A percentile compares a stretch with the other conserved stretches of the same genome.
Evolutionary conservation across 2,329 filamentous ascomycete species (phyloP).

Genomic region (Colletotrichum theobromicola): DNA sequence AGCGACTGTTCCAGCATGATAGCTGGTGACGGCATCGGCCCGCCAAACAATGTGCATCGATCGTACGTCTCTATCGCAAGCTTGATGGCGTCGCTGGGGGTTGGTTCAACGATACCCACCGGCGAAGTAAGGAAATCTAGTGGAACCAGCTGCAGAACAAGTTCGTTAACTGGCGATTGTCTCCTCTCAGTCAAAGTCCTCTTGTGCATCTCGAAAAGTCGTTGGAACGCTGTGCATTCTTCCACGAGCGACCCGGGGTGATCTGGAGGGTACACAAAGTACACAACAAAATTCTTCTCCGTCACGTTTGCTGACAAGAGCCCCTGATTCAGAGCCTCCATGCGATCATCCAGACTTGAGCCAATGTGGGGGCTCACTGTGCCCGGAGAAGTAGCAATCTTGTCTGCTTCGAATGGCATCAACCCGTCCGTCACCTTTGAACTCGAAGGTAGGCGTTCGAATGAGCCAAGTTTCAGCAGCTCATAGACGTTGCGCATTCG

Average conservation of each 20-base stretch:
- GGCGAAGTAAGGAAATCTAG: slow-evolving; percentile 70
- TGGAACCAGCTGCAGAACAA: slow-evolving; percentile 81
- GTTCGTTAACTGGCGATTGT: slow-evolving; percentile 58
- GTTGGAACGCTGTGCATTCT: slow-evolving; percentile 76
- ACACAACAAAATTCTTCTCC: slow-evolving; percentile 73
- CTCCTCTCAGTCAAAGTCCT: slow-evolving; percentile 49
- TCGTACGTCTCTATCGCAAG: slow-evolving; percentile 81
- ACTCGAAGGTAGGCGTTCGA: slow-evolving; percentile 53
- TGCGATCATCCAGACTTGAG: slow-evolving; percentile 50
- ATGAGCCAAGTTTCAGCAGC: slow-evolving; percentile 72
- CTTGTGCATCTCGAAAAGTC: slow-evolving; percentile 70
- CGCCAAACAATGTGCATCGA: slow-evolving; percentile 66
- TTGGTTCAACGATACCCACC: slow-evolving; percentile 65
- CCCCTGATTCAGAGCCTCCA: slow-evolving; percentile 52
- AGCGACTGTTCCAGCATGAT: slow-evolving; percentile 74
- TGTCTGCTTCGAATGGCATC: slow-evolving; percentile 55
- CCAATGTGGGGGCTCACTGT: slow-evolving; percentile 12
- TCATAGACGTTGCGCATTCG: slow-evolving; percentile 76
- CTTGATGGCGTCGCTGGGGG: slow-evolving; percentile 62
- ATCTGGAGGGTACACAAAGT: slow-evolving; percentile 74
- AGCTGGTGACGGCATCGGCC: slow-evolving; percentile 68
- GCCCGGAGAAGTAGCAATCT: slow-evolving; percentile 28
- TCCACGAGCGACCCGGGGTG: slow-evolving; percentile 68
- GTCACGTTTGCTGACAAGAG: slow-evolving; percentile 46
- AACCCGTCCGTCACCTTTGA: slow-evolving; percentile 53